phyloP scores from a whole-genome alignment of 1,284 basidiomycete genomes.

The Fomitopsis pinicola region DNA sequence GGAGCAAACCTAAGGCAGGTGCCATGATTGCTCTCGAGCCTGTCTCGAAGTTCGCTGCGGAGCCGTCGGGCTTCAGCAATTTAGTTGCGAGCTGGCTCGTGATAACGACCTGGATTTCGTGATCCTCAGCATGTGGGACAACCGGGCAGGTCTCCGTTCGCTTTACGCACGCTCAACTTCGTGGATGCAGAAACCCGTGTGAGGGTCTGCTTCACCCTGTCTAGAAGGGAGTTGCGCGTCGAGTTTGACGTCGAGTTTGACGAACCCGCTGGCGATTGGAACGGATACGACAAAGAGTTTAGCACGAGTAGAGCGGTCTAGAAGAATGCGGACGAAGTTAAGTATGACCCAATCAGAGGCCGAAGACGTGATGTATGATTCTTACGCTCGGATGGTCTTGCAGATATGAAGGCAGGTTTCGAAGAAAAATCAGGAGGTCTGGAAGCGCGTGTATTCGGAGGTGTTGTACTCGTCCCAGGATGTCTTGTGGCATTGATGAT shows the following conservation, averaged over 20 bases:
- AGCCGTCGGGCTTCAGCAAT: slow-evolving; percentile 56
- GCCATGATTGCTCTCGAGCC: slow-evolving; percentile 58
- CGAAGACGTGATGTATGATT: slow-evolving; percentile 7
- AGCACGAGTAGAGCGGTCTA: slow-evolving; percentile 60
- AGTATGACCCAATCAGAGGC: background rate
- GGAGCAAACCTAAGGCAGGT: slow-evolving; percentile 52
- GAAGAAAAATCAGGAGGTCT: slow-evolving; percentile 56
- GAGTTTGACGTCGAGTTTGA: slow-evolving; percentile 28
- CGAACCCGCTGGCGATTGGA: slow-evolving; percentile 43
- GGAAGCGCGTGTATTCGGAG: slow-evolving; percentile 41
- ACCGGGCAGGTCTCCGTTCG: background rate
- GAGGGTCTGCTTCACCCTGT: slow-evolving; percentile 49
- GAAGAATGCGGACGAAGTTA: slow-evolving; percentile 5
- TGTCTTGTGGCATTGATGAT: slow-evolving; percentile 23
- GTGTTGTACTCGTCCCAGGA: slow-evolving; percentile 38
- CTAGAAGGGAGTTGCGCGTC: slow-evolving; percentile 41
- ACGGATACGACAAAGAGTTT: slow-evolving; percentile 62
- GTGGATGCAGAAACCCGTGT: slow-evolving; percentile 42
- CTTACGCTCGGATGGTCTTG: slow-evolving; percentile 44
- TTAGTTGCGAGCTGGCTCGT: slow-evolving; percentile 71
- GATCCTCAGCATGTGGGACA: background rate
- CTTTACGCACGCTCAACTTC: slow-evolving; percentile 46
- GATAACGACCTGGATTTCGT: slow-evolving; percentile 44
- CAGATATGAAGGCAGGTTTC: slow-evolving; percentile 45
- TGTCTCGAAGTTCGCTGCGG: slow-evolving; percentile 57